Base-by-base conservation (phyloP, 169 alveolate species). In the Haemoproteus tartakovskyi region DNA sequence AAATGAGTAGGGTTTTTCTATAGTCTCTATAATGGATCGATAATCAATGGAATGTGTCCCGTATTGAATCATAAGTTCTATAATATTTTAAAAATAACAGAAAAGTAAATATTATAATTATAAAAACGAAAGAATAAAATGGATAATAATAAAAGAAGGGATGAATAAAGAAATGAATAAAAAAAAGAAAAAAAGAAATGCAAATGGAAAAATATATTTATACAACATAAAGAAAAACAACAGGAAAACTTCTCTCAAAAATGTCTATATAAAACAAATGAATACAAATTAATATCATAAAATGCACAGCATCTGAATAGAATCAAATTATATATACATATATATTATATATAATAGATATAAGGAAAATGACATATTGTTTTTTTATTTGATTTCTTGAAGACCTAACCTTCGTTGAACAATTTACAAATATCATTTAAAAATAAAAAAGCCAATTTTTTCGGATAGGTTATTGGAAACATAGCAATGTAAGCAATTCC, bases 401-500 rank as follows among this genome's bases (percentile, higher is more conserved):
- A n/a, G n/a, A n/a, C n/a, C 14, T 24, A 56, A 74, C 84, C 84
- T 52, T 85, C 84, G 19, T 81, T 62, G 46, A 88, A 88, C 22
- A 86, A 90, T 41, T 84, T 59, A 70, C 91, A 88, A 33, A 88
- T 36, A 37, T 88, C 91, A 41, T 85, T 87, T 38, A 88, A 57
- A 79, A 74, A 88, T 22, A 88, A 70, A 40, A 88, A 85, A 18
- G 87, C 90, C 46, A 85, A 57, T 60, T 88, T 88, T 56, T 88
- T 88, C 14, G 93, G 93, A 38, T 82, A 85, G 9, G 61, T 37
- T 4, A 79, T 29, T 16, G 87, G 85, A 43, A 85, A 63, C 4
- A 81, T 85, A 18, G 89, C 86, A 81, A 88, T 80, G 45, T 86
- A 88, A 26, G 90, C 87, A 40, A 88, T 57, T 36, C 93, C 93